Base-by-base conservation (phyloP, 805 yeast genomes). In the Saccharomycopsis synnaedendra region DNA sequence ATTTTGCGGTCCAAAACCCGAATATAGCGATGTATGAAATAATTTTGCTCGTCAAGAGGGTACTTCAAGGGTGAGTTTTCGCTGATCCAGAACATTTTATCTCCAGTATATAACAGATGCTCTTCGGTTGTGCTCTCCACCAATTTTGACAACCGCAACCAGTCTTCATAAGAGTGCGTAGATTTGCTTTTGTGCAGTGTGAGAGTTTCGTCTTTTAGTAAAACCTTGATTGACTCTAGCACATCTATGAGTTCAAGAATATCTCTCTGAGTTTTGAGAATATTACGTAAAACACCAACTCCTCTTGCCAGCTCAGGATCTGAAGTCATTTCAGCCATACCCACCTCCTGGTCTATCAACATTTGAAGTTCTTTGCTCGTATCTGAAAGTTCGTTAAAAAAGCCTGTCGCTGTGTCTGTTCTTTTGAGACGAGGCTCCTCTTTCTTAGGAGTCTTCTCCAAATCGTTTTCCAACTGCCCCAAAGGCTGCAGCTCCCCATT, bases 11-110 rank as follows among this genome's bases (percentile, higher is more conserved):
- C 55, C n/a, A 52, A 33, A 8, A 50, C 47, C 39, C 42, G 47
- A 46, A 43, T 52, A 45, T 53, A 61, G 47, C 71, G 61, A 47
- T 68, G 60, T 32, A 73, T 59, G 35, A 84, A 72, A 56, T 75
- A 84, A 49, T 77, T 75, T 0, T 88, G 78, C 58, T 86, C 88
- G 54, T 72, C 73, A 37, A 82, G 64, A 0, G 93, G 93, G 47
- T 72, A 75, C 41, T 82, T 68, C 39, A 86, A 64, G 0, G 95
- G 95, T 1, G 88, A 79, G 1, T 63, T 57, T 1, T 76, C 77
- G 5, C 82, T 70, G 2, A 85, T 54, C 95, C 95, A 86, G 57
- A 67, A 80, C 36, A 64, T 60, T 1, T 63, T 53, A 40, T 65
- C 39, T 19, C 41, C 9, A 32, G 39, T 39, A 31, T 27, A 30